Conservation (phyloP, 371 early-diverging fungal genomes). For the Chytridium lagenaria region DNA sequence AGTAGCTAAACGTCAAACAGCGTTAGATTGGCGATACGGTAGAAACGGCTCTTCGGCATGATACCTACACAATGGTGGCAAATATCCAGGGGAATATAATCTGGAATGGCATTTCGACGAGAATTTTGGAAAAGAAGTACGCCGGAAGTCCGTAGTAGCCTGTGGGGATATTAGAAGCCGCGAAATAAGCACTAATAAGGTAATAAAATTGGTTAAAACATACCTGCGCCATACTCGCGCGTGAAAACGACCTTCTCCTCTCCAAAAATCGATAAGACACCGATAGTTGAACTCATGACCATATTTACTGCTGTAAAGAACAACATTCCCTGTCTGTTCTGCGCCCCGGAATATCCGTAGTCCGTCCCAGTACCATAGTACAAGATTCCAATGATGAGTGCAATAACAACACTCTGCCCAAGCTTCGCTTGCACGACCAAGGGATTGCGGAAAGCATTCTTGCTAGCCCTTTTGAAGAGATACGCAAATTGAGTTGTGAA, state of each 20-base stretch:
- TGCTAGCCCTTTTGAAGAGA: constrained; percentile 34
- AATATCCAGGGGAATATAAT: constrained; percentile 45
- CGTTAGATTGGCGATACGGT: not conserved
- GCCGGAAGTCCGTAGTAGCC: constrained; percentile 67
- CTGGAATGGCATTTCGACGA: constrained; percentile 47
- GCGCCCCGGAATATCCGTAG: constrained; percentile 37
- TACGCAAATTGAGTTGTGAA: constrained; percentile 31
- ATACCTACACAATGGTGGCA: constrained; percentile 38
- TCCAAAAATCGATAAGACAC: constrained; percentile 64
- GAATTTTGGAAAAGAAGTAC: constrained; percentile 62
- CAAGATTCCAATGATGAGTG: constrained; percentile 49
- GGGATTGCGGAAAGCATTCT: constrained; percentile 45
- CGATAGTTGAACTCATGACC: constrained; percentile 43
- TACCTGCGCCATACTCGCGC: constrained; percentile 56
- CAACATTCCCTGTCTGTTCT: constrained; percentile 63
- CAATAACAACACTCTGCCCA: constrained; percentile 48
- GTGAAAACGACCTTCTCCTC: constrained; percentile 58
- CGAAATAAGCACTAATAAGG: not conserved
- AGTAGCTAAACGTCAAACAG: constrained; percentile 19
- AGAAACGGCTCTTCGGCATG: not conserved
- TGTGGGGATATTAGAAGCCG: constrained; percentile 28
- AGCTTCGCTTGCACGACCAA: constrained; percentile 58
- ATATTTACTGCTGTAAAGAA: constrained; percentile 52
- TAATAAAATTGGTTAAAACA: not conserved
- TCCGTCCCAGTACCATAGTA: constrained; percentile 47